These are phyloP conservation scores for Aspergillus neoniger DNA, from an alignment of 2,329 filamentous ascomycete species.

Conservation along the genomic window DNA sequence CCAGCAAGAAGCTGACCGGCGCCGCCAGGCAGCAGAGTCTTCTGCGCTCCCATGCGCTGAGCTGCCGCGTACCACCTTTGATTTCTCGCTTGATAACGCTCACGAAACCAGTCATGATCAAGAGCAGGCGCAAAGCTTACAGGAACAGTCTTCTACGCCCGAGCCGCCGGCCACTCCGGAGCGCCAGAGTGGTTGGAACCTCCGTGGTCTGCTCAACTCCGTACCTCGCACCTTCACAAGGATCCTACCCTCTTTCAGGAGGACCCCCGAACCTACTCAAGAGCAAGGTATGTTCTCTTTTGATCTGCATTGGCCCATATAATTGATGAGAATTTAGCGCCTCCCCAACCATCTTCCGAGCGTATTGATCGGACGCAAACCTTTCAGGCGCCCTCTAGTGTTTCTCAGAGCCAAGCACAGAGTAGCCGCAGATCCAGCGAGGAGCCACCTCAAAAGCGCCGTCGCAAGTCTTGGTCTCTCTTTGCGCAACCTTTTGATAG, in stretches of 20 bases:
- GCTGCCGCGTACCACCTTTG: slow-evolving; percentile 12
- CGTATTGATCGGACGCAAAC: slow-evolving; percentile 16
- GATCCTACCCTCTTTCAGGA: slow-evolving; percentile 25
- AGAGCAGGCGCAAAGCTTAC: not conserved
- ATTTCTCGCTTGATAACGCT: slow-evolving; percentile 12
- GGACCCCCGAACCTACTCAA: slow-evolving; percentile 19
- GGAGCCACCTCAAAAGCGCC: slow-evolving; percentile 21
- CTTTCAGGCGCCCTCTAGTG: not conserved
- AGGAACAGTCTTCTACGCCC: slow-evolving; percentile 8
- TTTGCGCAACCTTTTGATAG: slow-evolving; percentile 29
- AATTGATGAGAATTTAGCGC: slow-evolving; percentile 16
- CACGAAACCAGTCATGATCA: not conserved
- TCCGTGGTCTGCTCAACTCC: slow-evolving; percentile 33
- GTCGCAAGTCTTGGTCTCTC: slow-evolving; percentile 29
- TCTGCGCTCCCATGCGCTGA: slow-evolving; percentile 10
- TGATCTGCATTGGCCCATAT: not conserved
- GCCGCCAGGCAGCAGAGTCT: slow-evolving; percentile 15
- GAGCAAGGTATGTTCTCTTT: slow-evolving; percentile 16
- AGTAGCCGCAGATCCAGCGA: slow-evolving; percentile 20
- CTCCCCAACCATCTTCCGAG: slow-evolving; percentile 22
- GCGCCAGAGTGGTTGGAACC: slow-evolving; percentile 29
- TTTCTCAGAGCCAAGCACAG: slow-evolving; percentile 11
- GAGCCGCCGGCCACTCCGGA: slow-evolving; percentile 26
- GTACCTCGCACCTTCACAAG: slow-evolving; percentile 33
- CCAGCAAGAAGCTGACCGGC: slow-evolving; percentile 33